A percentile compares a stretch with the other conserved stretches of the same genome.
Evolutionary conservation across 192 early-diverging fungal species (phyloP).

Genomic region (Backusella macrospora): DNA sequence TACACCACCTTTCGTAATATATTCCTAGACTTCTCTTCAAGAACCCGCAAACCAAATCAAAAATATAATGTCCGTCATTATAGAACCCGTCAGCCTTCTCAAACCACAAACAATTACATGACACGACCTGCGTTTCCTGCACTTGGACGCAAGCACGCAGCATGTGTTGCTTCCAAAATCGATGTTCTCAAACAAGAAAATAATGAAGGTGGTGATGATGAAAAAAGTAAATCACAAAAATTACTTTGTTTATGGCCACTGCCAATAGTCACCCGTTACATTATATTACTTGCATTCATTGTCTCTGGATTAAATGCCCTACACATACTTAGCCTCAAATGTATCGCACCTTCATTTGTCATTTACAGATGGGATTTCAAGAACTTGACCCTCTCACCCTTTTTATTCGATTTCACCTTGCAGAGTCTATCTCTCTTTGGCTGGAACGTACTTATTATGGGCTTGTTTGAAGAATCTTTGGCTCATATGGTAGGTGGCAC

Average conservation of each 20-base stretch:
- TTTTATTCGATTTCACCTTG: slow-evolving; percentile 36
- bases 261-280: slow-evolving; percentile 40
- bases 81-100: slow-evolving; percentile 11
- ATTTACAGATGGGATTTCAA: slow-evolving; percentile 35
- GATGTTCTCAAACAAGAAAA: slow-evolving; percentile 6
- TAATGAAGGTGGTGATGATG: not conserved
- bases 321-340: slow-evolving; percentile 17
- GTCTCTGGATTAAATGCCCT: slow-evolving; percentile 31
- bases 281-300: slow-evolving; percentile 30
- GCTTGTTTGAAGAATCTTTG: slow-evolving; percentile 57
- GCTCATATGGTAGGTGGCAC: slow-evolving; percentile 46
- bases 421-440: slow-evolving; percentile 33
- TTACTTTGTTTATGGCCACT: slow-evolving; percentile 43
- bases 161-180: not conserved
- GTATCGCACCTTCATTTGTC: slow-evolving; percentile 35
- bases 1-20: slow-evolving; percentile 10
- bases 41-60: slow-evolving; percentile 16
- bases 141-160: not conserved
- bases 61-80: slow-evolving; percentile 22
- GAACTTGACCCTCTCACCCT: slow-evolving; percentile 45
- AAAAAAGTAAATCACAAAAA: slow-evolving; percentile 41
- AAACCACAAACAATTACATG: not conserved
- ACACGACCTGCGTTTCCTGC: not conserved
- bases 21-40: slow-evolving; percentile 5
- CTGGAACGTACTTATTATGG: slow-evolving; percentile 53